Base-by-base conservation (phyloP, 2,329 filamentous ascomycete genomes). In the Trichophaea hybrida region DNA sequence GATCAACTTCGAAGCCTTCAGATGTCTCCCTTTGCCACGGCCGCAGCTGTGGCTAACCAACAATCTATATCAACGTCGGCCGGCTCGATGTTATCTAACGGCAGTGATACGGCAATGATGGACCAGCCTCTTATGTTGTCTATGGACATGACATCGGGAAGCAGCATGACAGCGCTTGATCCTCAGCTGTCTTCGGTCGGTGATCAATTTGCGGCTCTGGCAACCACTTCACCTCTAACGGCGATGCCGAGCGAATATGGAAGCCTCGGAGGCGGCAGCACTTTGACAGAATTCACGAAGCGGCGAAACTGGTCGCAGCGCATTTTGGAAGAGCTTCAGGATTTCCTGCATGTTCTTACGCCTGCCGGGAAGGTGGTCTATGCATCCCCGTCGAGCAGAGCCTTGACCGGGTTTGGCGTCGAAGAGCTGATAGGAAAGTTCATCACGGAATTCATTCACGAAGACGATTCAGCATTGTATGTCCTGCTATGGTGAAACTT, bases 281-380 rank as follows among this genome's bases (percentile, higher is more conserved):
- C 78, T 6, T 71, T 83, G 66, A 83, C 80, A 65, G 79, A 84
- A 69, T 83, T 83, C 67, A 84, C 79, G 13, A 83, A 83, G 71
- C 74, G 81, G 60, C 74, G 79, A 62, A 83, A 93, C 70, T 96
- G 91, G 91, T 85, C 88, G 13, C 86, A 90, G 70, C 85, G 87
- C 65, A 84, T 95, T 10, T 80, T 96, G 31, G 87, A 94, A 72
- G 90, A 95, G 75, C 76, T 97, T 67, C 86, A 85, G 70, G 91
- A 96, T 72, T 81, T 96, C 67, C 74, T 95, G 58, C 84, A 94
- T 70, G 89, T 97, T 61, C 79, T 97, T 55, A 89, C 88, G 51
- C 81, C 87, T 31, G 84, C 93, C 68, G 88, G 89, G 40, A 82
- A 85, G 65, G 84, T 97, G 67, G 80, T 86, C 61, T 94, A 93